Conservation (phyloP, 768 basidiomycete species). For the Boletus rufocinnamomeus region DNA sequence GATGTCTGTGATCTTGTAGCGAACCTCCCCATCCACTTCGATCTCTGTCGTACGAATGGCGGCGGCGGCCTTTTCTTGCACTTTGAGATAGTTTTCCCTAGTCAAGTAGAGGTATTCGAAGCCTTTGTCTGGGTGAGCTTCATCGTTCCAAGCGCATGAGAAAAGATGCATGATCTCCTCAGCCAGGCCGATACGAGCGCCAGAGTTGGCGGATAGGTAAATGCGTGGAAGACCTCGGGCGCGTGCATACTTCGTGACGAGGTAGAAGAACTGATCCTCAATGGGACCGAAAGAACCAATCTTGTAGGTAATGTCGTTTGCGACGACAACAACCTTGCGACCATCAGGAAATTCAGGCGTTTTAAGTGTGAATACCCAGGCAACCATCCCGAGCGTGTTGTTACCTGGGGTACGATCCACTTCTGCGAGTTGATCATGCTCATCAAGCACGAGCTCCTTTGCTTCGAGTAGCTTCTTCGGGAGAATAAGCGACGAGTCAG, state of each 20-base stretch:
- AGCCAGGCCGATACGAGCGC: slow-evolving; percentile 93
- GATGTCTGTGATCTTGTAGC: slow-evolving; percentile 94
- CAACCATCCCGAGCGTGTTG: slow-evolving; percentile 97
- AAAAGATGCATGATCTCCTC: slow-evolving; percentile 90
- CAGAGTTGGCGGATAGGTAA: slow-evolving; percentile 98
- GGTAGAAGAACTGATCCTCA: slow-evolving; percentile 97
- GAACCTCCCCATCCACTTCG: slow-evolving; percentile 80
- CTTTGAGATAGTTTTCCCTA: slow-evolving; percentile 83
- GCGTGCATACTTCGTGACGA: slow-evolving; percentile 92
- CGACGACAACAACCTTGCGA: slow-evolving; percentile 84
- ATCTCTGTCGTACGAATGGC: slow-evolving; percentile 83
- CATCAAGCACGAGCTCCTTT: slow-evolving; percentile 91
- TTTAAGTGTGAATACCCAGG: slow-evolving; percentile 89
- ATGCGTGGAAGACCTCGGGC: slow-evolving; percentile 87
- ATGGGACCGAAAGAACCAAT: slow-evolving; percentile 96
- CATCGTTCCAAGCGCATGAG: slow-evolving; percentile 89
- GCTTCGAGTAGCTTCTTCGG: slow-evolving; percentile 83
- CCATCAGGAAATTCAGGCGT: slow-evolving; percentile 94
- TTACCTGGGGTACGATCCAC: slow-evolving; percentile 92
- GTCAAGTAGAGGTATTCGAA: slow-evolving; percentile 96
- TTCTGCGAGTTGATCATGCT: slow-evolving; percentile 87
- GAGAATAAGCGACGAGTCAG: slow-evolving; percentile 62
- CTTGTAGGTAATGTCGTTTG: slow-evolving; percentile 98
- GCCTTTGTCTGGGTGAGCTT: slow-evolving; percentile 86
- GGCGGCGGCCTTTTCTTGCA: slow-evolving; percentile 81